Base-by-base conservation (phyloP, 2,329 filamentous ascomycete genomes). In the Davidsoniella australis region DNA sequence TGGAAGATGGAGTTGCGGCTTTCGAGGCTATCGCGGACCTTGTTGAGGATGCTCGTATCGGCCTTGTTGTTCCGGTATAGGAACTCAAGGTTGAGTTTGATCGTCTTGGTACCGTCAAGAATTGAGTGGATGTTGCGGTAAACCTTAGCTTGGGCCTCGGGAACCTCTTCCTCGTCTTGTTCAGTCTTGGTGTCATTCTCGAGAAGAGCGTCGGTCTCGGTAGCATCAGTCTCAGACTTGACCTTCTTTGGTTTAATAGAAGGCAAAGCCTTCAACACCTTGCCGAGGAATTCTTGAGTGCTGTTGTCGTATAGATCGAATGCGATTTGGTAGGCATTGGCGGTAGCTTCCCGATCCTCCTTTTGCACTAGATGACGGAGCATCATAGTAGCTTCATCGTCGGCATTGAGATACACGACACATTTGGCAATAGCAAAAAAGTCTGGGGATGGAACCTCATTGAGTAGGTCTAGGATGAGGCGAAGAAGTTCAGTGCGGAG, bases 241-340 rank as follows among this genome's bases (percentile, higher is more conserved):
- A 72, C 67, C 10, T 64, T 54, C 56, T 53, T 44, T 50, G 57
- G 47, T 49, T 73, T 67, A 9, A 66, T 64, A 16, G 73, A 70
- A 0, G 87, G 85, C 29, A 96, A 69, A 42, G 85, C 79, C 52
- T 84, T 78, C 59, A 89, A 80, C 41, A 98, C 85, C 66, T 91
- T 95, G 56, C 80, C 80, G 20, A 98, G 66, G 58, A 98, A 98
- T 62, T 96, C 91, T 59, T 98, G 91, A 0, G 91, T 96, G 57
- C 91, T 91, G 60, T 98, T 98, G 66, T 98, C 91, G 64, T 95
- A 96, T 5, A 98, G 73, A 60, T 98, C 91, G 59, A 98, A 98
- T 1, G 89, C 91, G 51, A 98, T 94, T 63, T 98, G 91, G 63
- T 96, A 98, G 16, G 91, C 91, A 45, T 85, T 82, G 17, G 88